Evolutionary conservation across 2,329 filamentous ascomycete species (phyloP).

Genomic region (Fusarium multiceps): DNA sequence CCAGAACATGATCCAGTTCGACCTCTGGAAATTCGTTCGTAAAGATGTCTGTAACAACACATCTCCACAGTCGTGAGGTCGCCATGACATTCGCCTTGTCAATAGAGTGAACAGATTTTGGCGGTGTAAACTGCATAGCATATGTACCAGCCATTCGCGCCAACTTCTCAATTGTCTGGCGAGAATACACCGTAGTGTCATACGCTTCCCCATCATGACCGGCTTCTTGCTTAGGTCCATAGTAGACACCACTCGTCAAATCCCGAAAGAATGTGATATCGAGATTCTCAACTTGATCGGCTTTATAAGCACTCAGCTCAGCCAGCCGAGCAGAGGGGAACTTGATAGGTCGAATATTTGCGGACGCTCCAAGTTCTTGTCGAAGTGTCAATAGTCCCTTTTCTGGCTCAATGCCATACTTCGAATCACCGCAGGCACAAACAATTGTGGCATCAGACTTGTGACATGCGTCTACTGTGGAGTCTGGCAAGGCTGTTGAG

Average conservation of each 20-base stretch:
- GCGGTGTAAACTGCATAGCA: constrained; percentile 61
- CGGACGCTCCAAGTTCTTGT: constrained; percentile 64
- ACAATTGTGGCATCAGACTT: constrained; percentile 18
- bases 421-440: constrained; percentile 17
- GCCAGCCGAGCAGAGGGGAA: constrained; percentile 78
- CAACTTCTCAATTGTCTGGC: constrained; percentile 76
- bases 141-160: constrained; percentile 61
- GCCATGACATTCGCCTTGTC: constrained; percentile 47
- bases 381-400: constrained; percentile 79
- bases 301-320: constrained; percentile 75
- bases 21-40: constrained; percentile 36
- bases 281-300: constrained; percentile 72
- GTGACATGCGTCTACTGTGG: constrained; percentile 23
- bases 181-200: constrained; percentile 72
- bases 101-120: constrained; percentile 56
- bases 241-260: constrained; percentile 82
- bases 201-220: constrained; percentile 62
- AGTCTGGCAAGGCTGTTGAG: neutral
- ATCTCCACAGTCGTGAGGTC: constrained; percentile 39
- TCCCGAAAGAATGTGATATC: constrained; percentile 84
- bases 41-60: constrained; percentile 28
- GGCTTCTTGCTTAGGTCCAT: constrained; percentile 67
- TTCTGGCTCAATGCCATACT: constrained; percentile 54
- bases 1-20: constrained; percentile 31
- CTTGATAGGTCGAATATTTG: constrained; percentile 81